These are phyloP conservation scores for Annona cherimola DNA, from an alignment of 164 flowering plant genomes.

Conservation along the genomic window DNA sequence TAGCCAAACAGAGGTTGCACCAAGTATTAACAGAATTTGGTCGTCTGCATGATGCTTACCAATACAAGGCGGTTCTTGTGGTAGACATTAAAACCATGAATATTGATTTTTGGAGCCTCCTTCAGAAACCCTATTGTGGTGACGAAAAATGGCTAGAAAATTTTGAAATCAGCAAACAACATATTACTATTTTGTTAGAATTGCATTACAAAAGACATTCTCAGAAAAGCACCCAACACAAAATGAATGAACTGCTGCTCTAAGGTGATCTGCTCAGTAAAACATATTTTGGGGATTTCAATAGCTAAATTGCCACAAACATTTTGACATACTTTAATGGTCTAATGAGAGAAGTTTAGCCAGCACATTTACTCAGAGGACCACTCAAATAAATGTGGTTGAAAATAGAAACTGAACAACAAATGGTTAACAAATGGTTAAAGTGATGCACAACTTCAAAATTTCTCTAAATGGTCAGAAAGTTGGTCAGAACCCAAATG, in stretches of 20 bases:
- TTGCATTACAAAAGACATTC: not conserved
- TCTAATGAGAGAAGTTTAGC: not conserved
- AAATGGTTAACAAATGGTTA: not conserved
- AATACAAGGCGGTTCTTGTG: conserved; percentile 88
- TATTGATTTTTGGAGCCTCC: conserved; percentile 73
- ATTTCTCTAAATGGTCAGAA: not conserved
- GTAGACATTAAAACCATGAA: conserved; percentile 89
- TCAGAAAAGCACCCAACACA: not conserved
- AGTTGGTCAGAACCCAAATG: not conserved
- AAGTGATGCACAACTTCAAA: not conserved
- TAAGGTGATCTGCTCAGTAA: not conserved
- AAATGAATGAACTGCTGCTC: not conserved
- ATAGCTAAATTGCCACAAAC: not conserved
- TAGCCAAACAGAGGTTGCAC: not conserved
- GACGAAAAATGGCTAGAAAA: conserved; percentile 51
- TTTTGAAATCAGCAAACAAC: not conserved
- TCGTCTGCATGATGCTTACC: conserved; percentile 29
- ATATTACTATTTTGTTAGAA: not conserved
- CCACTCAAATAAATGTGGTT: not conserved
- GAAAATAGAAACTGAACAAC: not conserved
- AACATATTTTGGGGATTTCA: not conserved
- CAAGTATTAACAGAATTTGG: not conserved
- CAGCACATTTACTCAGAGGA: not conserved
- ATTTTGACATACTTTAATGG: not conserved
- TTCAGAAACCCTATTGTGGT: conserved; percentile 85